Conservation (phyloP, 2,329 filamentous ascomycete species). For the Moelleriella libera region DNA sequence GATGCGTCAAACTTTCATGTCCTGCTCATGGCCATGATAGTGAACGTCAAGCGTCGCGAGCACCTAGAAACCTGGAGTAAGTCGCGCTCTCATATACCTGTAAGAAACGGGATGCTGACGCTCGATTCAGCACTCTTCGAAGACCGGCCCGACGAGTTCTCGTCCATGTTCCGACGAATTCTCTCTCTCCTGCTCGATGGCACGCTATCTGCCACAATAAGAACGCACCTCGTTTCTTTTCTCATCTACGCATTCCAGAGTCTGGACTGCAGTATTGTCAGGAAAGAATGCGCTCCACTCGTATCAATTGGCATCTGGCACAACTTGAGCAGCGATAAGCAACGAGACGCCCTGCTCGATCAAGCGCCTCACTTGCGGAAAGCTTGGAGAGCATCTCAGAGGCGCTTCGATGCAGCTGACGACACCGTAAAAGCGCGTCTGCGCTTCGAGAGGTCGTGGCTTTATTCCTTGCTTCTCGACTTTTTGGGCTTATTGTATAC, state of each 20-base stretch:
- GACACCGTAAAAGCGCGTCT: constrained; percentile 63
- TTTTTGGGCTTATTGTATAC: constrained; percentile 64
- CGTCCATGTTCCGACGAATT: constrained; percentile 74
- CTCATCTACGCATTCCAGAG: constrained; percentile 89
- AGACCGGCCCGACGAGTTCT: constrained; percentile 68
- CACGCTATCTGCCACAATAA: constrained; percentile 50
- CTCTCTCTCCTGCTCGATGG: constrained; percentile 72
- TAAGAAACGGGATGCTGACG: constrained; percentile 5
- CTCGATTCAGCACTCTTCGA: constrained; percentile 51
- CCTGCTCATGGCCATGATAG: constrained; percentile 69
- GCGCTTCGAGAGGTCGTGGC: constrained; percentile 86
- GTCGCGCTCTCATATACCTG: background rate
- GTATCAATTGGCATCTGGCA: constrained; percentile 96
- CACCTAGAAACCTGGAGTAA: constrained; percentile 74
- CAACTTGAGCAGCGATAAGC: constrained; percentile 66
- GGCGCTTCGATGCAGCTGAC: constrained; percentile 79
- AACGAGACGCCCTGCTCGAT: constrained; percentile 59
- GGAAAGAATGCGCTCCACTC: constrained; percentile 90
- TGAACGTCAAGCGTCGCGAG: constrained; percentile 80
- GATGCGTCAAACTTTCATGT: constrained; percentile 87
- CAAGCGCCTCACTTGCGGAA: constrained; percentile 66
- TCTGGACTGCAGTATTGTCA: constrained; percentile 72
- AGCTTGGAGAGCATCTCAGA: constrained; percentile 76
- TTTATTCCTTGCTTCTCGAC: constrained; percentile 73
- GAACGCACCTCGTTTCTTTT: constrained; percentile 77